Conservation (phyloP, 139 green algal species). For the Bryopsis sp. region DNA sequence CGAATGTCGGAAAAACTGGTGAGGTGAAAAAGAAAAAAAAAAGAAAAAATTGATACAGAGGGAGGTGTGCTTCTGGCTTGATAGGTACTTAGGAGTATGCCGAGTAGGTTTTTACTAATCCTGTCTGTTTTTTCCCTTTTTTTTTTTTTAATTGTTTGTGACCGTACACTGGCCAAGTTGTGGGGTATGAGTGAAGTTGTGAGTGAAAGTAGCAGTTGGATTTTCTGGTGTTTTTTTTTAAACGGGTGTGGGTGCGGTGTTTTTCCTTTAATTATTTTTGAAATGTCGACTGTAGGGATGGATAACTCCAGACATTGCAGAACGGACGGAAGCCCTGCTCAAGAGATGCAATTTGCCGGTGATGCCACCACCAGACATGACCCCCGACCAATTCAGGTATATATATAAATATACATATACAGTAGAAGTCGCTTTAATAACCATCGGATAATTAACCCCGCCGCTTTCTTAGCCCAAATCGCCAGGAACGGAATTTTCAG, state of each 20-base stretch:
- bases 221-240: slow-evolving; percentile 5
- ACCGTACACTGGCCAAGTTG: not conserved
- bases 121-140: not conserved
- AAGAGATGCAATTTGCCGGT: slow-evolving; percentile 56
- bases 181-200: not conserved
- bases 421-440: too few species aligned
- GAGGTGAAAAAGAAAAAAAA: slow-evolving; percentile 11
- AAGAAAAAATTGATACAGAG: too few species aligned
- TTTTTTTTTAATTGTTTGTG: not conserved
- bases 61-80: not conserved
- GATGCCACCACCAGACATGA: slow-evolving; percentile 45
- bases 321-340: slow-evolving; percentile 61
- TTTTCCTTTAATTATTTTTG: too few species aligned
- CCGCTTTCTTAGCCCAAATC: too few species aligned
- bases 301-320: slow-evolving; percentile 71
- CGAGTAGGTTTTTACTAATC: not conserved
- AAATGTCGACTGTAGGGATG: slow-evolving; percentile 51
- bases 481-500: too few species aligned
- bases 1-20: slow-evolving; percentile 79
- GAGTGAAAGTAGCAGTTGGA: not conserved
- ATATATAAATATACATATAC: too few species aligned
- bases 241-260: too few species aligned
- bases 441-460: too few species aligned
- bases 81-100: not conserved
- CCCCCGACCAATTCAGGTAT: slow-evolving; percentile 62